Base-by-base conservation (phyloP, 2,329 filamentous ascomycete genomes). In the Pyricularia grisea region DNA sequence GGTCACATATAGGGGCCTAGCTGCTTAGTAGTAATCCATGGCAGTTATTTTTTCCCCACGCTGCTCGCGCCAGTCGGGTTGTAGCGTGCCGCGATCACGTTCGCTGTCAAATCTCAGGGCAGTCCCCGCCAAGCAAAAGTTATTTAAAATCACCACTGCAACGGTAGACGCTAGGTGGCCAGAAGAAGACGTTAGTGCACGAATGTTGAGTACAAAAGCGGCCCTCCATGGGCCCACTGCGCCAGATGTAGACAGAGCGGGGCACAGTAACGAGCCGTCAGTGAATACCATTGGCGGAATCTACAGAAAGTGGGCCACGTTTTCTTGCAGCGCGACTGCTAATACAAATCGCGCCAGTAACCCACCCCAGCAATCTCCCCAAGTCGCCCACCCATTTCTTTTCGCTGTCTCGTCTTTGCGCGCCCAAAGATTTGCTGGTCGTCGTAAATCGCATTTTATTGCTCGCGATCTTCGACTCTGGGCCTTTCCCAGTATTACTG, bases 361-460 rank as follows among this genome's bases (percentile, higher is more conserved):
- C n/a, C n/a, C n/a, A 63, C 60, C 60, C 60, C 60, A 63, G 60
- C 60, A 63, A 63, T 63, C 60, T 63, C 60, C 60, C 60, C 25
- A 11, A 63, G 23, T 27, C 23, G 60, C 60, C 60, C 60, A 28
- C 23, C 60, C 60, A 20, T 63, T 63, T 63, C 60, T 63, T 63
- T 63, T 63, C 12, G 27, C 60, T 63, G 60, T 63, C 27, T 28
- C 60, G n/a, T 28, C 27, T n/a, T 63, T 63, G 60, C 60, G 60
- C 60, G 58, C 58, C 58, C 25, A 23, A 61, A 61, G n/a, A 28
- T 63, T 27, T 27, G 27, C 14, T 27, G 60, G 25, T 63, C 25
- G 60, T 11, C 25, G 60, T 17, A 20, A 28, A 63, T 14, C 60
- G 14, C 60, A 63, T 63, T 23, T 28, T 30, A 12, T 7, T 63